These are phyloP conservation scores for Cryphonectria japonica DNA, from an alignment of 2,329 filamentous ascomycete species.

Conservation along the genomic window DNA sequence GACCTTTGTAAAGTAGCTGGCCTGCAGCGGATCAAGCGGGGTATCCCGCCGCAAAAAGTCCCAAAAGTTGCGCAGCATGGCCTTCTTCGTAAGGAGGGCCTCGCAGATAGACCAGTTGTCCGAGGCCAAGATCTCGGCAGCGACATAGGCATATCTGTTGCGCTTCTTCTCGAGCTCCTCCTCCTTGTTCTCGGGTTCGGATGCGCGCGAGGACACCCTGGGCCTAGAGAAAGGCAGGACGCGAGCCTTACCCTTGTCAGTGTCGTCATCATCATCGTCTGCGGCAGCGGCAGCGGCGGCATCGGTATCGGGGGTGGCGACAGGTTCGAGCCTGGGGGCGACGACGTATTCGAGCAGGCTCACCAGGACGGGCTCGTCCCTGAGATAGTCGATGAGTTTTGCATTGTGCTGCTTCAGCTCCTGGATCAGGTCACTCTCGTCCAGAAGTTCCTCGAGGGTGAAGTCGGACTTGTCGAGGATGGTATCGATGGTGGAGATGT, in stretches of 20 bases:
- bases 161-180: constrained; percentile 89
- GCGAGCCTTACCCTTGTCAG: constrained; percentile 49
- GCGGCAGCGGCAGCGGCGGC: constrained; percentile 49
- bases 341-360: constrained; percentile 90
- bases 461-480: constrained; percentile 97
- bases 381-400: constrained; percentile 94
- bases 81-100: constrained; percentile 82
- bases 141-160: constrained; percentile 90
- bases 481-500: constrained; percentile 93
- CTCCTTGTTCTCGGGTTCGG: constrained; percentile 55
- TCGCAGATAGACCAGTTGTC: constrained; percentile 98
- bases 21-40: constrained; percentile 88
- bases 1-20: constrained; percentile 98
- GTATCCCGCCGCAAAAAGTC: constrained; percentile 81
- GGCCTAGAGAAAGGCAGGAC: constrained; percentile 54
- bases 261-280: constrained; percentile 54
- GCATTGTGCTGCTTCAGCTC: constrained; percentile 98
- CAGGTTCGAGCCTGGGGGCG: constrained; percentile 69
- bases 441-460: constrained; percentile 91
- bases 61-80: constrained; percentile 85
- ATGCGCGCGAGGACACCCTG: constrained; percentile 56
- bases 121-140: constrained; percentile 90
- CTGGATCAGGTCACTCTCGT: constrained; percentile 94
- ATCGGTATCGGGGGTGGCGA: constrained; percentile 53
- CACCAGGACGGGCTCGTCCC: constrained; percentile 83